phyloP scores from a whole-genome alignment of 495 filamentous ascomycete genomes.

The Cryomyces minteri region DNA sequence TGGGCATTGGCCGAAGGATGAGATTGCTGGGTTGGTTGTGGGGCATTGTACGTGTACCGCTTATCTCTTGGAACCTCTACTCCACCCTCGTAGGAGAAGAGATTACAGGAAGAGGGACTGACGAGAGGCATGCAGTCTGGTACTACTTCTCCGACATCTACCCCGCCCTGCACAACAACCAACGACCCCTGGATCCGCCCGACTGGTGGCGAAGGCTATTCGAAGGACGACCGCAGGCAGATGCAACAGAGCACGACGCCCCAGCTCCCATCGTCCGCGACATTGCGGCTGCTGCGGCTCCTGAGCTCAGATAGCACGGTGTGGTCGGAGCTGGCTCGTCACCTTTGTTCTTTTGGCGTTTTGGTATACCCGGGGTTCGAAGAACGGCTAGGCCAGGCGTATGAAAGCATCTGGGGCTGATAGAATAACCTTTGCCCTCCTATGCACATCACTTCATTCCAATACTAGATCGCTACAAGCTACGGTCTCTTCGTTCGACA shows the following conservation, averaged over 20 bases:
- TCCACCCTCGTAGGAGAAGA: not conserved
- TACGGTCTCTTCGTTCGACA: too few relatives aligned
- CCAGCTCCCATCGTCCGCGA: slow-evolving; percentile 7
- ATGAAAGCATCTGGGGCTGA: too few relatives aligned
- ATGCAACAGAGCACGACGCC: slow-evolving; percentile 6
- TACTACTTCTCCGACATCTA: slow-evolving; percentile 98
- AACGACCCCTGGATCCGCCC: slow-evolving; percentile 77
- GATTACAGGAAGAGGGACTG: not conserved
- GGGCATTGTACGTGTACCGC: slow-evolving; percentile 43
- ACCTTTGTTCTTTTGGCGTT: too few relatives aligned
- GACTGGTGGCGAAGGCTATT: slow-evolving; percentile 82
- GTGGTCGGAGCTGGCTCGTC: not conserved
- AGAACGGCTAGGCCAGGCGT: too few relatives aligned
- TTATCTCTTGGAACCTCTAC: not conserved
- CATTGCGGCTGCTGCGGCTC: not conserved
- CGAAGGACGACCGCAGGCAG: slow-evolving; percentile 25
- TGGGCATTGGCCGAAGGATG: slow-evolving; percentile 78
- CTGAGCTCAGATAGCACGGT: not conserved
- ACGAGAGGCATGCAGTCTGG: slow-evolving; percentile 39
- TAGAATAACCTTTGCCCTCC: too few relatives aligned
- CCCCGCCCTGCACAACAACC: slow-evolving; percentile 70
- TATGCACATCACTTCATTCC: too few relatives aligned
- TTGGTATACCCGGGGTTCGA: too few relatives aligned
- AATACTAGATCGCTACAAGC: too few relatives aligned
- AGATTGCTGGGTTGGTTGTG: slow-evolving; percentile 81